Evolutionary conservation across 805 yeast species (phyloP), one percentile per base, ranked within the genome.

Genomic region (Wickerhamomyces kurtzmanii): DNA sequence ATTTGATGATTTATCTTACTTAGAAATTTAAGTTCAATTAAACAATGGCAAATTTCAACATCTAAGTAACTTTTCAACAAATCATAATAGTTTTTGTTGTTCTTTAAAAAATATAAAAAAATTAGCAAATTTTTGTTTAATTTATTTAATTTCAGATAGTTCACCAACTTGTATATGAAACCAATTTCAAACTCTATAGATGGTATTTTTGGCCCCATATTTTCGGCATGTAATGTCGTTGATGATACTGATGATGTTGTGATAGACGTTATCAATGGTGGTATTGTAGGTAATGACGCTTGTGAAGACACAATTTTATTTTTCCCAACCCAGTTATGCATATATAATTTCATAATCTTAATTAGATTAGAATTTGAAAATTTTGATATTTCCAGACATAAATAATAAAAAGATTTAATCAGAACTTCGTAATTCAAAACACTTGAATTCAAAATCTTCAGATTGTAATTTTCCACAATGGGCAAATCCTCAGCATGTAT

Each of bases 321-420:
- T 16, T 34, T 38, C 4, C 33, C 30, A 6, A 53, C 20, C 59
- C 65, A 58, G 24, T 49, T 47, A 7, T 35, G 39, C 8, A 45
- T 31, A 29, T 55, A 59, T n/a, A 42, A 33, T 8, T 43, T 38
- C 1, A 54, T 28, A 12, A 61, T 49, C 25, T 49, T 47, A 2
- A 33, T 34, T 9, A 61, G 34, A 27, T 59, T 57, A 4, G 29
- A 15, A 9, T 48, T 45, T 4, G 54, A 43, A 23, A 48, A 51
- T 9, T 51, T 36, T 16, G 42, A 49, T 38, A 51, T 44, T 32
- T 59, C 65, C 9, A 47, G 26, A 11, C 53, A 43, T 7, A 61
- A 35, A 17, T 46, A 50, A 34, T 53, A 60, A 11, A 45, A 44
- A 4, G 54, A 31, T 33, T 47, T 57, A 3, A 61, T 43, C 23